Percentiles rank a stretch among this genome's conserved stretches.
Conservation (phyloP, 2,329 filamentous ascomycete genomes). For the Neofusicoccum sp. region DNA sequence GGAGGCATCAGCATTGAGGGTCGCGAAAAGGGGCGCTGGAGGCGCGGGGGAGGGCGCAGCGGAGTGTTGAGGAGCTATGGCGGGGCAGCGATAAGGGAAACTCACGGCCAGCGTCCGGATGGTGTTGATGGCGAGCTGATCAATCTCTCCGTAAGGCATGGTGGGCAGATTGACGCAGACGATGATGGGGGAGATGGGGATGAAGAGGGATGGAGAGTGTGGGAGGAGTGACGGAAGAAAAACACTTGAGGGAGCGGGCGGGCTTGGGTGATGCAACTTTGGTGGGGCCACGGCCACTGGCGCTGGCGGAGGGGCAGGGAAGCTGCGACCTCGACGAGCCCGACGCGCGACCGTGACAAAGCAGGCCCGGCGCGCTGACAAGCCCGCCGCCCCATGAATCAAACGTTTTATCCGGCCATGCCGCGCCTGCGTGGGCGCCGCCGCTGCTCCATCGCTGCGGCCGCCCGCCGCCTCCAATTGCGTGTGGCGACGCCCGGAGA, state of each 20-base stretch:
- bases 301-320: slow-evolving; percentile 2
- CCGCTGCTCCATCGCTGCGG: neutral
- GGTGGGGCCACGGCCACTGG: slow-evolving; percentile 14
- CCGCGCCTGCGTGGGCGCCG: neutral
- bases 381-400: slow-evolving; percentile 5
- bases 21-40: slow-evolving; percentile 18
- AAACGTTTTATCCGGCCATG: slow-evolving; percentile 7
- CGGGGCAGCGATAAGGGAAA: slow-evolving; percentile 31
- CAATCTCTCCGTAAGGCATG: slow-evolving; percentile 87
- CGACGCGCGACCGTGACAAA: slow-evolving; percentile 12
- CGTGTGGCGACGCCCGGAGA: too few species aligned
- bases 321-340: neutral
- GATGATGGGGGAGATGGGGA: slow-evolving; percentile 20
- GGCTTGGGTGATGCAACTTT: slow-evolving; percentile 14
- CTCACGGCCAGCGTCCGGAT: slow-evolving; percentile 94
- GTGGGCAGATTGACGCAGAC: slow-evolving; percentile 38
- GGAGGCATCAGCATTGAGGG: slow-evolving; percentile 33
- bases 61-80: slow-evolving; percentile 25
- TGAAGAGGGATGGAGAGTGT: slow-evolving; percentile 1
- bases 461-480: neutral
- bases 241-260: slow-evolving; percentile 16
- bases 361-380: slow-evolving; percentile 5
- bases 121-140: slow-evolving; percentile 94
- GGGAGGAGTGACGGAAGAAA: slow-evolving; percentile 18
- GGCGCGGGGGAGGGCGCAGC: slow-evolving; percentile 20